phyloP scores from a whole-genome alignment of 768 basidiomycete genomes.

The Lactarius evosmus region DNA sequence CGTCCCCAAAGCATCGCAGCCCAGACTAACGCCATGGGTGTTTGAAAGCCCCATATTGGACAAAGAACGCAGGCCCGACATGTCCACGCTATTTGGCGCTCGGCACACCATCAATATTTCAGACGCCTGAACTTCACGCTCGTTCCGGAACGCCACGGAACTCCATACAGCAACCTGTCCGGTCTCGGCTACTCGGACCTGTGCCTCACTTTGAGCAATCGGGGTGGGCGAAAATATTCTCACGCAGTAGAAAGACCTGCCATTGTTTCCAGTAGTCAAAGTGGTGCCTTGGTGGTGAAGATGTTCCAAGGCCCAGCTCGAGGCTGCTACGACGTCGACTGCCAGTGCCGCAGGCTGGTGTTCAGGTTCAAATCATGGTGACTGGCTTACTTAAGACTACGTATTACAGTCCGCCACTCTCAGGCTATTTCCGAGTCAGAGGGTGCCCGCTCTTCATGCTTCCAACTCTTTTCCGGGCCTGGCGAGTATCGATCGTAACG shows the following conservation, averaged over 20 bases:
- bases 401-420: not conserved
- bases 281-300: too few species aligned
- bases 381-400: not conserved
- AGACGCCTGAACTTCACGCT: not conserved
- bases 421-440: too few species aligned
- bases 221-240: not conserved
- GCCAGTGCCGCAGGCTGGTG: too few species aligned
- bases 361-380: not conserved
- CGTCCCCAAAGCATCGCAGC: not conserved
- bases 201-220: not conserved
- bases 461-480: not conserved
- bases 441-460: not conserved
- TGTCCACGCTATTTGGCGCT: not conserved
- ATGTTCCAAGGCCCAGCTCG: not conserved
- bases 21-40: not conserved
- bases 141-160: not conserved
- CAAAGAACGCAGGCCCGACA: not conserved
- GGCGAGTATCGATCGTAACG: not conserved
- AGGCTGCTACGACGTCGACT: not conserved
- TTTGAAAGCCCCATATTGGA: slow-evolving; percentile 3
- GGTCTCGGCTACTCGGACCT: not conserved
- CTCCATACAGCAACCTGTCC: not conserved
- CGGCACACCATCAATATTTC: not conserved
- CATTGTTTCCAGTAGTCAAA: not conserved
- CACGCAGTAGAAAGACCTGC: not conserved